A percentile compares a stretch with the other conserved stretches of the same genome.
phyloP scores from a whole-genome alignment of 345 rosid species.

The Boechera divaricarpa region DNA sequence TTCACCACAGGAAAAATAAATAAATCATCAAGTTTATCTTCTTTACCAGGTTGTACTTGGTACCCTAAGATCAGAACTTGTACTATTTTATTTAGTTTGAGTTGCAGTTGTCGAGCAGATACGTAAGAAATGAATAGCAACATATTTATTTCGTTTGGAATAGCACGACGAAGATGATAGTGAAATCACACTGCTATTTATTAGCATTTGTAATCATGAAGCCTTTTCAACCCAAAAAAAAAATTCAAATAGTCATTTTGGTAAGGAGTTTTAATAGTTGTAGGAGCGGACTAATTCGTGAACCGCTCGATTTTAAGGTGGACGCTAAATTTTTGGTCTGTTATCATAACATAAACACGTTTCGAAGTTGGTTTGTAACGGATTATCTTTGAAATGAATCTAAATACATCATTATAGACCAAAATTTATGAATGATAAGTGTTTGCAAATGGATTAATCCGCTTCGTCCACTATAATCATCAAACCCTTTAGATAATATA shows the following conservation, averaged over 20 bases:
- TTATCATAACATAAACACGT: no score
- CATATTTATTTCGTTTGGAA: conserved; percentile 20
- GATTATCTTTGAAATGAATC: no score
- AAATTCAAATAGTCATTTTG: background rate
- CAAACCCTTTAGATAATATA: no score
- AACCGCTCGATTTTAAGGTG: no score
- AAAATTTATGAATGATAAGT: no score
- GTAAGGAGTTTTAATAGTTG: no score
- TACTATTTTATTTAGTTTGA: conserved; percentile 30
- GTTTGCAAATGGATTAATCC: background rate
- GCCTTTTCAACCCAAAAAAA: background rate
- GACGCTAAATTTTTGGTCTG: no score
- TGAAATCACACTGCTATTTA: conserved; percentile 12
- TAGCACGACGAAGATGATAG: background rate
- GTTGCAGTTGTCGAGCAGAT: conserved; percentile 32
- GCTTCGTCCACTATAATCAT: no score
- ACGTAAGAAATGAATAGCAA: background rate
- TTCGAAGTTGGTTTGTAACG: no score
- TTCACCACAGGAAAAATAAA: conserved; percentile 15
- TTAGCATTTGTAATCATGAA: background rate
- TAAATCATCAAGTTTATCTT: background rate
- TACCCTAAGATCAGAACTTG: conserved; percentile 25
- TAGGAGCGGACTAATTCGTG: no score
- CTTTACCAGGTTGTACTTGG: conserved; percentile 31
- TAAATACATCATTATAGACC: no score